These are phyloP conservation scores for Acarospora socialis DNA, from an alignment of 2,329 filamentous ascomycete species.

Conservation along the genomic window DNA sequence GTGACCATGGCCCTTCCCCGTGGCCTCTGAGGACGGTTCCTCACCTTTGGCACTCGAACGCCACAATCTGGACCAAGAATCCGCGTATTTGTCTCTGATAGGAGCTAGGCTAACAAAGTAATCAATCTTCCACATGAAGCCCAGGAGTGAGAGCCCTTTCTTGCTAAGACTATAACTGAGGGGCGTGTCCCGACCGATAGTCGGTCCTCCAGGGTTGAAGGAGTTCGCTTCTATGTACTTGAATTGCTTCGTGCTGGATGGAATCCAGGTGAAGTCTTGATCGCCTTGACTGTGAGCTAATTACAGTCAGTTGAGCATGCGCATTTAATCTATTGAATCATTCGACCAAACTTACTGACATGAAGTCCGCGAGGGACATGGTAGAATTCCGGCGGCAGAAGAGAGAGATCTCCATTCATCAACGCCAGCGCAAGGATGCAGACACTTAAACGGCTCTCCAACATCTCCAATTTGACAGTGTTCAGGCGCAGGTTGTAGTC, in stretches of 20 bases:
- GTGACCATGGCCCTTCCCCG: too few relatives aligned
- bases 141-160: background rate
- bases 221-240: background rate
- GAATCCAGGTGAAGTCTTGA: constrained; percentile 2
- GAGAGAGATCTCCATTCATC: constrained; percentile 10
- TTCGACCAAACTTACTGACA: background rate
- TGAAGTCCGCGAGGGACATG: background rate
- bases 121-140: constrained; percentile 1
- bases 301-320: background rate
- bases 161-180: background rate
- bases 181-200: background rate
- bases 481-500: constrained; percentile 9
- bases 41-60: too few relatives aligned
- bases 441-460: constrained; percentile 2
- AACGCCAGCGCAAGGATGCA: constrained; percentile 8
- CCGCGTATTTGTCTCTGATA: constrained; percentile 1
- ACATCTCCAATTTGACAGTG: constrained; percentile 6
- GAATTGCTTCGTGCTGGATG: background rate
- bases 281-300: too few relatives aligned
- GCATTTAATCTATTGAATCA: too few relatives aligned
- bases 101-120: constrained; percentile 1
- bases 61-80: background rate
- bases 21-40: background rate
- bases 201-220: background rate
- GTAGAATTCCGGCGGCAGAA: constrained; percentile 7